Base-by-base conservation (phyloP, 176 grass and related monocot genomes). In the Pontederia crassipes region DNA sequence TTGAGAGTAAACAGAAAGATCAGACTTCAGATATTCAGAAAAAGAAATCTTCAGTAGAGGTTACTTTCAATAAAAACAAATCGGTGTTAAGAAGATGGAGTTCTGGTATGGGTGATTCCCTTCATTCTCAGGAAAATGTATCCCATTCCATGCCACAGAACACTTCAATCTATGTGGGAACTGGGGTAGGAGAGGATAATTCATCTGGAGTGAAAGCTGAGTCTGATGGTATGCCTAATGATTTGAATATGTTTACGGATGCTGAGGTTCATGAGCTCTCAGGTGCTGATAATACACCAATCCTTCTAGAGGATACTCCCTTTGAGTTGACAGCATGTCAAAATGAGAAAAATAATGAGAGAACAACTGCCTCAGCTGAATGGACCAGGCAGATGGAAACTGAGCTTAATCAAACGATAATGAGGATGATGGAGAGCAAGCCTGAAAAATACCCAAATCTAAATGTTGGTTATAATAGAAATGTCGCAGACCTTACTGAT, bases 321-420 rank as follows among this genome's bases (percentile, higher is more conserved):
- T 49, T 66, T 63, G 78, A 81, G 64, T 61, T 67, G 69, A 56
- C 64, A 65, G 77, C 79, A 12, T 69, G 68, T 69, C 59, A 66
- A 52, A 77, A 60, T 61, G 80, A 90, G 68, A 73, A 79, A 64
- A 79, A n/a, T 17, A 73, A 54, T 67, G 80, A 84, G 59, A 67
- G 79, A 65, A 80, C 69, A 71, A 65, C 77, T 45, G 57, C 75
- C 67, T 90, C 86, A 57, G 78, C 86, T 55, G 91, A 87, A 78
- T 95, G 91, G 91, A 95, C 86, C 62, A 83, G 83, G 13, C 86
- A 87, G 78, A 95, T 90, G 64, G 91, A 90, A 72, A 80, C 78
- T 10, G 91, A 95, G 48, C 90, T 95, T 75, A 86, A 89, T 81
- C 83, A 90, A 63, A 90, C 90, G 86, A 79, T 95, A 71, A 69